phyloP scores from a whole-genome alignment of 768 basidiomycete species.

The Lanmaoa rubissima region DNA sequence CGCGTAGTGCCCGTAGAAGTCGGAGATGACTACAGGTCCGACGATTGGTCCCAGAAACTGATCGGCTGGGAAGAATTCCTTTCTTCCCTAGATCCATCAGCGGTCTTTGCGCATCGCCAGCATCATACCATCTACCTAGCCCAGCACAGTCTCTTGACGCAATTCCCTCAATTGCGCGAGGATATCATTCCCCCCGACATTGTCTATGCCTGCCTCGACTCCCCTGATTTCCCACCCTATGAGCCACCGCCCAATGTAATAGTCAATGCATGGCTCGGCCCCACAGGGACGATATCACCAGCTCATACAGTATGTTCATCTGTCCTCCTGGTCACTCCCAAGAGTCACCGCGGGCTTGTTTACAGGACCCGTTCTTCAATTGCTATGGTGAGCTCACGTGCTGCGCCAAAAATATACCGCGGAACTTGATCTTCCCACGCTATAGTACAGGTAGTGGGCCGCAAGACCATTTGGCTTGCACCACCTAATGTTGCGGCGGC shows the following conservation, averaged over 20 bases:
- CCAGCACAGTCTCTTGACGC: slow-evolving; percentile 81
- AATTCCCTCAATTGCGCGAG: slow-evolving; percentile 73
- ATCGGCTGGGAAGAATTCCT: slow-evolving; percentile 81
- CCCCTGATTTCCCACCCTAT: slow-evolving; percentile 51
- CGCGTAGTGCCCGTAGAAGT: slow-evolving; percentile 90
- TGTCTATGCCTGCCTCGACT: slow-evolving; percentile 61
- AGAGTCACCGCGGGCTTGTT: slow-evolving; percentile 7
- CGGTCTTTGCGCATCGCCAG: slow-evolving; percentile 8
- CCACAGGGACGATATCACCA: slow-evolving; percentile 75
- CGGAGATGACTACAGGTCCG: slow-evolving; percentile 76
- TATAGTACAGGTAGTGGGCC: slow-evolving; percentile 83
- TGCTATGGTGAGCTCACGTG: slow-evolving; percentile 61
- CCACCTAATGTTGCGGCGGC: slow-evolving; percentile 54
- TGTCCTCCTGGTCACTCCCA: slow-evolving; percentile 6
- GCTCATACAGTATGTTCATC: slow-evolving; percentile 74
- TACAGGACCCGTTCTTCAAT: slow-evolving; percentile 91
- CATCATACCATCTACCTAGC: slow-evolving; percentile 71
- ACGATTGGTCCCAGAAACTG: slow-evolving; percentile 79
- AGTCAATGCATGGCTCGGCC: slow-evolving; percentile 83
- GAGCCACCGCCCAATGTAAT: slow-evolving; percentile 62
- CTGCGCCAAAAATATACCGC: background rate
- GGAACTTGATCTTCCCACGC: slow-evolving; percentile 5
- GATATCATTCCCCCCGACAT: slow-evolving; percentile 91
- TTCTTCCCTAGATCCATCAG: slow-evolving; percentile 36
- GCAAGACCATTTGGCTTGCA: slow-evolving; percentile 90